Evolutionary conservation across 495 filamentous ascomycete species (phyloP).

Genomic region (Parathielavia hyrcaniae): DNA sequence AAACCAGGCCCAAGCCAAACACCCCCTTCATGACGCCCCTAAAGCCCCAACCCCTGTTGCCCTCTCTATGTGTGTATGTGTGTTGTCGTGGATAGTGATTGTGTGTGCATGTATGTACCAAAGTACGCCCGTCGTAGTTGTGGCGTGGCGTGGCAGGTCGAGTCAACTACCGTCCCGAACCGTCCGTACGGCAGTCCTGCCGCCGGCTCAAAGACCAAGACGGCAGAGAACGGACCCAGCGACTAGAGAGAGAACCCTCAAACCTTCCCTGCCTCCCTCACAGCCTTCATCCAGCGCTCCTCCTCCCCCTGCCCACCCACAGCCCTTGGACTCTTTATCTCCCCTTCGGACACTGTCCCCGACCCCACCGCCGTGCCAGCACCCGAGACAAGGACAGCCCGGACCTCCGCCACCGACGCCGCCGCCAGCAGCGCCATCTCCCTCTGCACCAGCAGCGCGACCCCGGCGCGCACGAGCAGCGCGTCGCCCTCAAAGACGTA

Average conservation of each 20-base stretch:
- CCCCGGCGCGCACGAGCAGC: conserved; percentile 67
- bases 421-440: conserved; percentile 41
- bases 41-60: background rate
- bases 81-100: background rate
- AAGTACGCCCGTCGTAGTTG: too few relatives aligned
- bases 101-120: background rate
- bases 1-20: background rate
- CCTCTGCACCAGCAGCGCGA: conserved; percentile 57
- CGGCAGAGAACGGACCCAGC: too few relatives aligned
- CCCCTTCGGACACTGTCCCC: background rate
- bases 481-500: conserved; percentile 91
- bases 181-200: too few relatives aligned
- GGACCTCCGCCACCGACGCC: conserved; percentile 31
- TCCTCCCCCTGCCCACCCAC: conserved; percentile 32
- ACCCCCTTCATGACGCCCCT: background rate
- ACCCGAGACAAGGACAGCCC: conserved; percentile 20
- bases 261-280: conserved; percentile 32
- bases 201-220: too few relatives aligned
- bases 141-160: too few relatives aligned
- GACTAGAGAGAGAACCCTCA: background rate
- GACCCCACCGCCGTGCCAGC: conserved; percentile 4
- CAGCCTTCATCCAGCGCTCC: conserved; percentile 35
- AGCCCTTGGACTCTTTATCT: conserved; percentile 19
- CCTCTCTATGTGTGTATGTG: background rate
- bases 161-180: too few relatives aligned